Percentiles rank a stretch among this genome's conserved stretches.
These are phyloP conservation scores for Cladorrhinum sp. DNA, from an alignment of 2,329 filamentous ascomycete species.

Conservation along the genomic window DNA sequence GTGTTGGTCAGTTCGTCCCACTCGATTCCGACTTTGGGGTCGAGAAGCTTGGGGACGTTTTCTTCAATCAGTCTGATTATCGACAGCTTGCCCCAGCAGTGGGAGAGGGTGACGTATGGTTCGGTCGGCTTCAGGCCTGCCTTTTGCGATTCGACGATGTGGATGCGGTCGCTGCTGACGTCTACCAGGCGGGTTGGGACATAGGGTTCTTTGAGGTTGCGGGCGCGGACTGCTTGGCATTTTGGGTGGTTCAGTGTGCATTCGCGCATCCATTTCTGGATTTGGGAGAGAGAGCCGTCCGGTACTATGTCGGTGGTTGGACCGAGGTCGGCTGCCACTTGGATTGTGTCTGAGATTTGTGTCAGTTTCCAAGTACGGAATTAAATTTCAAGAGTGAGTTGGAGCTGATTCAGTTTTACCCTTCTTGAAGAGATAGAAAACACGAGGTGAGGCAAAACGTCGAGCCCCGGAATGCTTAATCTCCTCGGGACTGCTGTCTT, in stretches of 20 bases:
- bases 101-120: slow-evolving; percentile 14
- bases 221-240: not conserved
- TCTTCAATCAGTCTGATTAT: slow-evolving; percentile 10
- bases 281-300: not conserved
- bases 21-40: not conserved
- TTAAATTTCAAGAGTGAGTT: not conserved
- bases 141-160: not conserved
- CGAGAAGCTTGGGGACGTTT: not conserved
- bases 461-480: not conserved
- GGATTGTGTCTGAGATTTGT: not conserved
- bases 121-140: not conserved
- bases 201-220: not conserved
- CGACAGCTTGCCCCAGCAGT: slow-evolving; percentile 8
- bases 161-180: slow-evolving; percentile 2
- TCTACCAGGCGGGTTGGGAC: slow-evolving; percentile 13
- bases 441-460: not conserved
- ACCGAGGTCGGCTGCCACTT: not conserved
- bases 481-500: not conserved
- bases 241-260: not conserved
- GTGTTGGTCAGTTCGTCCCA: slow-evolving; percentile 2
- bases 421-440: slow-evolving; percentile 1
- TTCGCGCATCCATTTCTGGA: not conserved
- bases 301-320: not conserved
- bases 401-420: no score
- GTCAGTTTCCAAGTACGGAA: not conserved